Evolutionary conservation across 768 basidiomycete species (phyloP).

Genomic region (Podaxis mareebaensis): DNA sequence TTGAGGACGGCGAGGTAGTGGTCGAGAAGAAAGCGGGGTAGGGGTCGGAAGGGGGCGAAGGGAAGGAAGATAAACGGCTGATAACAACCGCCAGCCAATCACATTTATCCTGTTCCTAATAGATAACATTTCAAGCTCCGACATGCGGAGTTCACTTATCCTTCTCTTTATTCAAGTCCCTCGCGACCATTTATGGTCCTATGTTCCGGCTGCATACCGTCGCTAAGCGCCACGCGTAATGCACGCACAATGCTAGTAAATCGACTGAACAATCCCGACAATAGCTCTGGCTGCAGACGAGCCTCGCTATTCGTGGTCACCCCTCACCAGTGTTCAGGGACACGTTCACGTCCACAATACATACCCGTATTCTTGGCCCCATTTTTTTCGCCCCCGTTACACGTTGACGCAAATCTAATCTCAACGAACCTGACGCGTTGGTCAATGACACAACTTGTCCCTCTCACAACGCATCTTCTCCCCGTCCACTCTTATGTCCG

Average conservation of each 20-base stretch:
- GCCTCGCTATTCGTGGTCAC: background rate
- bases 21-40: conserved; percentile 19
- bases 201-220: background rate
- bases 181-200: background rate
- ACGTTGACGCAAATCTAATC: conserved; percentile 10
- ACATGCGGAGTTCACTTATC: background rate
- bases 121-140: conserved; percentile 13
- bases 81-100: conserved; percentile 19
- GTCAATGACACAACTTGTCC: background rate
- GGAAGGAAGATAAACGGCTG: conserved; percentile 14
- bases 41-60: background rate
- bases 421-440: conserved; percentile 9
- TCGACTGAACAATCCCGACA: background rate
- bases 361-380: background rate
- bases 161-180: background rate
- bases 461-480: background rate
- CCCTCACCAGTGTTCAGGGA: background rate
- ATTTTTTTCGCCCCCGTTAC: conserved; percentile 5
- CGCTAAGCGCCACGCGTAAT: background rate
- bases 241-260: background rate
- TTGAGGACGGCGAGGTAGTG: conserved; percentile 18
- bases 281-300: background rate
- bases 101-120: conserved; percentile 22
- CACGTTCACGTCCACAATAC: background rate
- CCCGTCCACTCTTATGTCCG: background rate